A percentile compares a stretch with the other conserved stretches of the same genome.
phyloP scores from a whole-genome alignment of 164 flowering plant species.

The Pachysandra terminalis region DNA sequence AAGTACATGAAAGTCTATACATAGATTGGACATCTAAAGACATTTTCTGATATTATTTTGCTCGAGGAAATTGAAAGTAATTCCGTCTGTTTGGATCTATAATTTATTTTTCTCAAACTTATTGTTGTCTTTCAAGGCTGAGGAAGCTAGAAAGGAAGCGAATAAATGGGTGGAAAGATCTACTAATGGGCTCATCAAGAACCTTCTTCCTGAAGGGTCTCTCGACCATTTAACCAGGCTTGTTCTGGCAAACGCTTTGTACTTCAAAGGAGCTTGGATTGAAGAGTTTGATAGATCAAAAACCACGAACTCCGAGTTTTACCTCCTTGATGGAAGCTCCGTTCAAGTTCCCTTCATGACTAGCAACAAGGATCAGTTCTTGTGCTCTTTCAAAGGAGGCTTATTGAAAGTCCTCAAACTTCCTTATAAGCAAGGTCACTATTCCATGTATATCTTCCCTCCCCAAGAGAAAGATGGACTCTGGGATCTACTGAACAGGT shows the following conservation, averaged over 20 bases:
- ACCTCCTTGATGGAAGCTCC: conserved; percentile 6
- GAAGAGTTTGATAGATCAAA: background rate
- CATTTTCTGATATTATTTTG: no score
- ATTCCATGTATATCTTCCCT: background rate
- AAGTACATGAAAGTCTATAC: no score
- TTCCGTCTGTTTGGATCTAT: no score
- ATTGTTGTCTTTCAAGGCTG: no score
- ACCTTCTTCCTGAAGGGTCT: background rate
- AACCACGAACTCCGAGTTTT: background rate
- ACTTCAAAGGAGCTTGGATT: conserved; percentile 8
- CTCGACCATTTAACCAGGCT: background rate
- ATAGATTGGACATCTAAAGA: no score
- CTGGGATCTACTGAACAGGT: background rate
- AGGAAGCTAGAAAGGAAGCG: no score
- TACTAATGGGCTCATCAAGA: no score
- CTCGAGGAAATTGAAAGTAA: no score
- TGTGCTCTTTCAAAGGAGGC: background rate
- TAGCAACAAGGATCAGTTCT: no score
- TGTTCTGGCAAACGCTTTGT: conserved; percentile 7
- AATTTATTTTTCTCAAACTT: no score
- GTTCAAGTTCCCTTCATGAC: background rate
- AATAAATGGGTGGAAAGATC: no score
- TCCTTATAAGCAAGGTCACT: background rate
- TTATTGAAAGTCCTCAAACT: background rate
- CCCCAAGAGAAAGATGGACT: background rate